These are phyloP conservation scores for Paracoccidioides brasiliensis DNA, from an alignment of 2,329 filamentous ascomycete genomes.

Conservation along the genomic window DNA sequence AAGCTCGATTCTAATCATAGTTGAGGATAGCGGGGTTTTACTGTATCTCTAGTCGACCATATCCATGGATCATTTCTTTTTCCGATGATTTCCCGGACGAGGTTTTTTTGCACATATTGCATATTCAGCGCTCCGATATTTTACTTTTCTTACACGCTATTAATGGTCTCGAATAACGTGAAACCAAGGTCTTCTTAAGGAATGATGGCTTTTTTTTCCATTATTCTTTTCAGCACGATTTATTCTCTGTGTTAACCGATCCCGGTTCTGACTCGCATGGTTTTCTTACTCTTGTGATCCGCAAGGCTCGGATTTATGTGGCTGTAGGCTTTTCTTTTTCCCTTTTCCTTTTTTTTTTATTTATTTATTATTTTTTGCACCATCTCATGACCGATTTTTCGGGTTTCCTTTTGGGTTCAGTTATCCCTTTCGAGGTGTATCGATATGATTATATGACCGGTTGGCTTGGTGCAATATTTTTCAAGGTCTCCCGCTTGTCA, in stretches of 20 bases:
- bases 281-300: not conserved
- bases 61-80: not conserved
- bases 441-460: slow-evolving; percentile 3
- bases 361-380: not conserved
- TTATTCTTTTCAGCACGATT: not conserved
- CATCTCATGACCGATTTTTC: not conserved
- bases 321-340: not conserved
- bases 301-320: not conserved
- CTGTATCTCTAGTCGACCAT: not conserved
- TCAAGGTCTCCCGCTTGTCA: not conserved
- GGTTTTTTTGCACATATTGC: not conserved
- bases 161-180: not conserved
- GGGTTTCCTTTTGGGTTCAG: not conserved
- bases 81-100: not conserved
- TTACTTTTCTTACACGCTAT: not conserved
- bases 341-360: not conserved
- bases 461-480: not conserved
- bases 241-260: not conserved
- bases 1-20: slow-evolving; percentile 28
- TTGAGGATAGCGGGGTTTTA: slow-evolving; percentile 5
- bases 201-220: not conserved
- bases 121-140: not conserved
- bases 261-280: not conserved
- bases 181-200: not conserved
- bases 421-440: not conserved